Conservation (phyloP, 768 basidiomycete species). For the Leccinum arenicola region DNA sequence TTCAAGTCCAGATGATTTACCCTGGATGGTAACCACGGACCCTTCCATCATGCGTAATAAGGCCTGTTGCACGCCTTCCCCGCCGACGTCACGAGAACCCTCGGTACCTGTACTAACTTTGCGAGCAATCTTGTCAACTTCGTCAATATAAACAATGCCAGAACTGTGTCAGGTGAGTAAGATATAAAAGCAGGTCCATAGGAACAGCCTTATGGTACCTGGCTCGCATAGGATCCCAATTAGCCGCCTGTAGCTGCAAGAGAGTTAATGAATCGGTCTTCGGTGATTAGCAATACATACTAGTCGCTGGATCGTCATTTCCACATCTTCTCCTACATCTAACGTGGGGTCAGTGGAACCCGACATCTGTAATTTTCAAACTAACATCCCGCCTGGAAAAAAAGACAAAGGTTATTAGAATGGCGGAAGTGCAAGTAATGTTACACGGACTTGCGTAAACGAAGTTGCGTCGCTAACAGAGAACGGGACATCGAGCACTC, state of each 20-base stretch:
- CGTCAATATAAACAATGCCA: conserved; percentile 96
- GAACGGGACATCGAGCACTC: conserved; percentile 90
- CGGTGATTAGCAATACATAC: conserved; percentile 36
- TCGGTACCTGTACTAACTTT: conserved; percentile 57
- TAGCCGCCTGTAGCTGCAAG: conserved; percentile 78
- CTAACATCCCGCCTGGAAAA: conserved; percentile 66
- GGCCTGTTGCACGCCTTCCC: conserved; percentile 95
- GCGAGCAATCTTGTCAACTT: conserved; percentile 89
- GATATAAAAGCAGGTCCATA: not conserved
- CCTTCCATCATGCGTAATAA: conserved; percentile 95
- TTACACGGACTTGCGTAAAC: conserved; percentile 72
- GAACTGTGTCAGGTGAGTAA: conserved; percentile 46
- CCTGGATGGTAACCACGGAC: conserved; percentile 75
- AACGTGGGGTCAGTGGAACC: conserved; percentile 8
- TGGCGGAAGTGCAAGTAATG: conserved; percentile 1
- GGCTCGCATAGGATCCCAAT: conserved; percentile 83
- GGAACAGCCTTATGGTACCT: conserved; percentile 45
- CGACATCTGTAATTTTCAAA: conserved; percentile 13
- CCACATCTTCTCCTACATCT: conserved; percentile 98
- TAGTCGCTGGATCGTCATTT: conserved; percentile 83
- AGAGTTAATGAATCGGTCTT: not conserved
- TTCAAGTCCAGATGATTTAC: conserved; percentile 56
- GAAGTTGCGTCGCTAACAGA: conserved; percentile 92
- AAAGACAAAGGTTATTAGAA: conserved; percentile 11
- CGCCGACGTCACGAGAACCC: conserved; percentile 83